Base-by-base conservation (phyloP, 441 rosid genomes). In the Croton setiger region DNA sequence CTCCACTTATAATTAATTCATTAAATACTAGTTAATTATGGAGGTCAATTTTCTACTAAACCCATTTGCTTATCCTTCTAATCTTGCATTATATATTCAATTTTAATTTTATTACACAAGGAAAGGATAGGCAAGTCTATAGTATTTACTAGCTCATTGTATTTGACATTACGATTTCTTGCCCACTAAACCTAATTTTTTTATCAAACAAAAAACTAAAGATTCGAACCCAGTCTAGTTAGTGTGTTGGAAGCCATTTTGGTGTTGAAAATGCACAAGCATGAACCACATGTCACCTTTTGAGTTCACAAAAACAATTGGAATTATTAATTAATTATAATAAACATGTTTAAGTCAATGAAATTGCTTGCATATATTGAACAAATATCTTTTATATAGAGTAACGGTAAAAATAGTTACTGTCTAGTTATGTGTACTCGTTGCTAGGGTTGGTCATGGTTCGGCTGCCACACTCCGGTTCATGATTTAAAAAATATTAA, bases 11-110 rank as follows among this genome's bases (percentile, higher is more conserved):
- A n/a, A 14, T 37, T 37, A 37, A 49, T 36, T n/a, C n/a, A n/a
- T 39, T 60, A 10, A 20, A 47, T 47, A 13, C 0, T 47, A 1
- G 5, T 47, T 47, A 47, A 51, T n/a, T 8, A 51, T 63, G 58
- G 21, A 41, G 10, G 51, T 67, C 62, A 39, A 67, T 63, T 52
- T 39, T 43, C 55, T 48, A 43, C 51, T 41, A 35, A 47, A 23
- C n/a, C 51, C 72, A 20, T 18, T 15, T 20, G 8, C 27, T 12
- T 58, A 33, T 49, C n/a, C n/a, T 44, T 45, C 33, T 44, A 31
- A 41, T 56, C 14, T 9, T 31, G 33, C 47, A 59, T 57, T 27
- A 20, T 33, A 20, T 35, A 45, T 48, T 27, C 48, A 48, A 9
- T 20, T 66, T 36, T 17, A 33, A 47, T 47, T 20, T 12, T 33